These are phyloP conservation scores for Cyberlindnera japonica DNA, from an alignment of 805 yeast species.

Conservation along the genomic window DNA sequence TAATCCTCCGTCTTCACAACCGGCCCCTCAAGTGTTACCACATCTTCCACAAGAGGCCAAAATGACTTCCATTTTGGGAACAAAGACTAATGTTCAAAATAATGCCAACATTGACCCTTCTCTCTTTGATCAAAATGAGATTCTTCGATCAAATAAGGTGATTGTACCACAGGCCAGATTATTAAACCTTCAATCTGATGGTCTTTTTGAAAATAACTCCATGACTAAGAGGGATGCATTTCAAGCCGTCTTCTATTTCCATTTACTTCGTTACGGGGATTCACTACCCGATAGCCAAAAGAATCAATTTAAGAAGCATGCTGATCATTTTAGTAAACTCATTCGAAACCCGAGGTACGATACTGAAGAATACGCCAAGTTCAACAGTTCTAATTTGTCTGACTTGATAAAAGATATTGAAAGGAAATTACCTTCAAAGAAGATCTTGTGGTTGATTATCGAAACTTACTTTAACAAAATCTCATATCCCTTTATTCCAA, in stretches of 20 bases:
- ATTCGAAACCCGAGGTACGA: slow-evolving; percentile 18
- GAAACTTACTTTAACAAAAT: slow-evolving; percentile 45
- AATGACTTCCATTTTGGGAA: neutral
- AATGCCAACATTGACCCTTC: slow-evolving; percentile 19
- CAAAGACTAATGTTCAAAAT: neutral
- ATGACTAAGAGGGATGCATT: slow-evolving; percentile 21
- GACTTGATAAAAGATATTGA: slow-evolving; percentile 29
- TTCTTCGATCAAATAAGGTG: slow-evolving; percentile 14
- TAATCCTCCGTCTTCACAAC: neutral
- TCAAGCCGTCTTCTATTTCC: slow-evolving; percentile 14
- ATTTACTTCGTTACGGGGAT: slow-evolving; percentile 12
- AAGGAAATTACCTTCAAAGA: slow-evolving; percentile 47
- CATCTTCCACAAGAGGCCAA: too few species aligned
- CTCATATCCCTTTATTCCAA: slow-evolving; percentile 56
- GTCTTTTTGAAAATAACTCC: slow-evolving; percentile 21
- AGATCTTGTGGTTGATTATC: slow-evolving; percentile 52
- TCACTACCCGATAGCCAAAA: slow-evolving; percentile 3
- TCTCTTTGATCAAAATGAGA: slow-evolving; percentile 11
- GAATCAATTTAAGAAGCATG: neutral
- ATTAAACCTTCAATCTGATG: slow-evolving; percentile 17
- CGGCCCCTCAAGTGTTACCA: slow-evolving; percentile 1
- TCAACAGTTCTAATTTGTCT: slow-evolving; percentile 14
- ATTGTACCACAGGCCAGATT: slow-evolving; percentile 15
- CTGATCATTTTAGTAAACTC: slow-evolving; percentile 14
- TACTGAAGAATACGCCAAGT: slow-evolving; percentile 19